A percentile compares a stretch with the other conserved stretches of the same genome.
Conservation (phyloP, 139 green algal genomes). For the Tetradesmus obliquus region DNA sequence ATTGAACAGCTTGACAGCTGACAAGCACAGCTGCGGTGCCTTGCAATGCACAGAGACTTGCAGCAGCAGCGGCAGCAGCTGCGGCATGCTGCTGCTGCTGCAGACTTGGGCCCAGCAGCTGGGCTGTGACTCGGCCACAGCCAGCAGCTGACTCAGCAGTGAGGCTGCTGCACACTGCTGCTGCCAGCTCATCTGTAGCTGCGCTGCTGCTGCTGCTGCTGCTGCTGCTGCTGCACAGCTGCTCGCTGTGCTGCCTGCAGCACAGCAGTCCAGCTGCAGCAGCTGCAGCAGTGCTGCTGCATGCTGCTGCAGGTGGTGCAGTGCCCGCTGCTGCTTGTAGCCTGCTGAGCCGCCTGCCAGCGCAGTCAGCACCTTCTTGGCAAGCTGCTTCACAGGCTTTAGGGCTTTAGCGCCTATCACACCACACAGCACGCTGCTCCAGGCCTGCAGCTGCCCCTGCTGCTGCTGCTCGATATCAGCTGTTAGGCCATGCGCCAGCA, state of each 20-base stretch:
- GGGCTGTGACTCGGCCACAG: slow-evolving; percentile 14
- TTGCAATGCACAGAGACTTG: slow-evolving; percentile 1
- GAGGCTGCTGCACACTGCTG: slow-evolving; percentile 26
- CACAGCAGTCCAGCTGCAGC: background rate
- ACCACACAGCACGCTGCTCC: slow-evolving; percentile 7
- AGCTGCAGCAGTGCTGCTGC: slow-evolving; percentile 7
- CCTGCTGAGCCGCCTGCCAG: background rate
- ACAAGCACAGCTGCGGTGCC: slow-evolving; percentile 11
- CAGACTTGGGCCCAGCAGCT: slow-evolving; percentile 10
- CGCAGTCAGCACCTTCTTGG: background rate
- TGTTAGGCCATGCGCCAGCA: background rate
- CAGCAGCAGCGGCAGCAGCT: slow-evolving; percentile 39
- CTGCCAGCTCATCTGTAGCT: slow-evolving; percentile 20
- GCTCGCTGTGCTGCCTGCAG: background rate
- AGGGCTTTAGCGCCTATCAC: background rate
- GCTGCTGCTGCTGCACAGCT: background rate
- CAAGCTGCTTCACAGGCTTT: background rate
- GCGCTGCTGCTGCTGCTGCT: slow-evolving; percentile 25
- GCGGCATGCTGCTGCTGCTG: slow-evolving; percentile 24
- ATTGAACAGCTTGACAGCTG: slow-evolving; percentile 37
- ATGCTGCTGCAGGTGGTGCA: background rate
- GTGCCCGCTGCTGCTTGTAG: slow-evolving; percentile 20
- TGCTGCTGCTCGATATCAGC: background rate
- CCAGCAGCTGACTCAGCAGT: slow-evolving; percentile 29
- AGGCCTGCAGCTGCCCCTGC: background rate